Base-by-base conservation (phyloP, 192 early-diverging fungal genomes). In the Podila minutissima region DNA sequence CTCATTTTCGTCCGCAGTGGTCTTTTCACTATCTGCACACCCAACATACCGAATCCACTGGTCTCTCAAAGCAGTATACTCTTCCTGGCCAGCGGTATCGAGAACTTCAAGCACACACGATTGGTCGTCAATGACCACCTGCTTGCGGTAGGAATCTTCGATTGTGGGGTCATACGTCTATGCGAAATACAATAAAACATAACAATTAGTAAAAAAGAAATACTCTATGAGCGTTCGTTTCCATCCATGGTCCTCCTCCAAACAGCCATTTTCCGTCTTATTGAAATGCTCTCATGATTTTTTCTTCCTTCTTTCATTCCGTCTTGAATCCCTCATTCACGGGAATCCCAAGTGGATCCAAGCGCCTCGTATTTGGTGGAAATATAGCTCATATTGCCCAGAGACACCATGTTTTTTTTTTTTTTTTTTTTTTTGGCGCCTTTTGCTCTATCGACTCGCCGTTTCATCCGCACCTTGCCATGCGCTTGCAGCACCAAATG, bases 101-200 rank as follows among this genome's bases (percentile, higher is more conserved):
- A 99, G 89, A 63, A 99, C 94, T 85, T 99, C 97, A 35, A 99
- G 85, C 79, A 98, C 95, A 83, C 97, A 99, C 70, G 96, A 95
- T 74, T 97, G 92, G 35, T 94, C 96, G 84, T 99, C 98, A 51
- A 99, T 95, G 31, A 97, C 97, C 17, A 98, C 96, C 82, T 98
- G 96, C 86, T 97, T 97, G 64, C 96, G 89, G 86, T 98, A 99
- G 29, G 95, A 97, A 85, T 98, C 98, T 86, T 99, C 98, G 72
- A 97, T 99, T 11, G 98, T 99, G 33, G 98, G 98, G 86, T 98
- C 96, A 81, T 98, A 99, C 79, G 95, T 98, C 88, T 93, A 90
- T 87, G 10, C 41, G 41, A 46, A 88, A 85, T 59, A 84, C 89
- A 65, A n/a, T 24, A 31, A 3, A 46, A 59, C 10, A 51, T n/a